Percentiles rank a stretch among this genome's conserved stretches.
Evolutionary conservation across 371 early-diverging fungal species (phyloP).

Genomic region (Actinomucor elegans): DNA sequence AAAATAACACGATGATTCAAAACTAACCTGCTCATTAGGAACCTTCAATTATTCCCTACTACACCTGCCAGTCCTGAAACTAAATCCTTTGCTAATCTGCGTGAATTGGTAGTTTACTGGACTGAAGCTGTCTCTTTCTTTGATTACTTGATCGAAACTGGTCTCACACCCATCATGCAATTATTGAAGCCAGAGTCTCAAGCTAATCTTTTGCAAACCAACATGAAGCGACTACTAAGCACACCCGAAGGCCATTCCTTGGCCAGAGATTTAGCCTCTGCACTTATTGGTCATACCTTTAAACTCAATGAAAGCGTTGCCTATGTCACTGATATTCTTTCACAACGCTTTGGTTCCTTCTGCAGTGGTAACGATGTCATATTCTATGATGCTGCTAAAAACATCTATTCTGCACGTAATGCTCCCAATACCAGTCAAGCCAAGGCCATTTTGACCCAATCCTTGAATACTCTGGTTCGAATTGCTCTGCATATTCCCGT

Average conservation of each 20-base stretch:
- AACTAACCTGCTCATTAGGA: too few species aligned
- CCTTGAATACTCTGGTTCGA: slow-evolving; percentile 52
- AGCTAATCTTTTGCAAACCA: background rate
- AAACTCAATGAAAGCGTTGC: slow-evolving; percentile 1
- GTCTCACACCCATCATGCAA: slow-evolving; percentile 6
- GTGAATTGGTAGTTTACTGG: slow-evolving; percentile 5
- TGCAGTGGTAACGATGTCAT: slow-evolving; percentile 53
- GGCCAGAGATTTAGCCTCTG: slow-evolving; percentile 5
- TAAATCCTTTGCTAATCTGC: background rate
- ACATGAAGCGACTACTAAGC: slow-evolving; percentile 5
- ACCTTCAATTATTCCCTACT: background rate
- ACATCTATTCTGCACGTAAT: slow-evolving; percentile 28
- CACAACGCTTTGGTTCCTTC: slow-evolving; percentile 71
- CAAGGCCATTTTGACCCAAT: slow-evolving; percentile 51
- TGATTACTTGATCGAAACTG: slow-evolving; percentile 10
- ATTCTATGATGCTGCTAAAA: slow-evolving; percentile 55
- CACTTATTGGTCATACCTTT: slow-evolving; percentile 11
- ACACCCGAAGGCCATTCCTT: slow-evolving; percentile 15
- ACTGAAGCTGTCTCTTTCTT: slow-evolving; percentile 15
- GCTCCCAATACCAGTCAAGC: slow-evolving; percentile 45
- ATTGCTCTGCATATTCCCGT: slow-evolving; percentile 30
- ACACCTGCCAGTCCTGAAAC: background rate
- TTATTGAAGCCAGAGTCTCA: background rate
- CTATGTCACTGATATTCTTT: slow-evolving; percentile 41
- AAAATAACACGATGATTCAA: too few species aligned